Base-by-base conservation (phyloP, 1,284 basidiomycete genomes). In the Taiwanofungus camphoratus region DNA sequence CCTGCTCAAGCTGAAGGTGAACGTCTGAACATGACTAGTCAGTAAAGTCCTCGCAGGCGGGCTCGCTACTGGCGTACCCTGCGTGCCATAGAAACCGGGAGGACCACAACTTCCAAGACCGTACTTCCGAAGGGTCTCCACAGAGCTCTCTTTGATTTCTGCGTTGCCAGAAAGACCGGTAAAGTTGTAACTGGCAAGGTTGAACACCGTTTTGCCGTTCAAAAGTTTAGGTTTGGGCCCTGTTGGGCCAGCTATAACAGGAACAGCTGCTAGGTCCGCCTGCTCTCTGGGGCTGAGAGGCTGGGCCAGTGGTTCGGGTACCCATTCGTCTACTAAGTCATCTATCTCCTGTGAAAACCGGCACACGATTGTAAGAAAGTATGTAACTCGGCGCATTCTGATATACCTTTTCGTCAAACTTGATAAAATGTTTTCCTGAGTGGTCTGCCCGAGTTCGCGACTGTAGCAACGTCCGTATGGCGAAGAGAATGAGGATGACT, bases 101-200 rank as follows among this genome's bases (percentile, higher is more conserved):
- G 96, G 96, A 12, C 95, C 94, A 59, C 96, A 99, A 54, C 87
- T 91, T 4, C 95, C 96, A 2, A 98, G 78, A 26, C 96, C 96
- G 55, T 97, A 98, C 61, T 88, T 87, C 43, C 86, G 74, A n/a
- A 99, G 69, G 0, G 87, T 90, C 44, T 90, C 84, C 18, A 96
- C 76, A 5, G 93, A 92, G 31, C 81, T 79, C 39, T 89, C 77
- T 63, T 93, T 93, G 64, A 99, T 83, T 42, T 76, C 69, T 48
- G 97, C 92, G 57, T 92, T 91, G 19, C 88, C 88, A 29, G 91
- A 79, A 11, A 99, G 76, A 21, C 93, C 93, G 6, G 89, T 80
- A 66, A 97, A 99, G 67, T 99, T 97, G 69, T 86, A 86, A 57
- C 86, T 89, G 15, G 92, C 89, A 19, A 99, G 71, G 66, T 99